Evolutionary conservation across 768 basidiomycete genomes (phyloP), one percentile per base, ranked within the genome.

Genomic region (Lentinula boryana): DNA sequence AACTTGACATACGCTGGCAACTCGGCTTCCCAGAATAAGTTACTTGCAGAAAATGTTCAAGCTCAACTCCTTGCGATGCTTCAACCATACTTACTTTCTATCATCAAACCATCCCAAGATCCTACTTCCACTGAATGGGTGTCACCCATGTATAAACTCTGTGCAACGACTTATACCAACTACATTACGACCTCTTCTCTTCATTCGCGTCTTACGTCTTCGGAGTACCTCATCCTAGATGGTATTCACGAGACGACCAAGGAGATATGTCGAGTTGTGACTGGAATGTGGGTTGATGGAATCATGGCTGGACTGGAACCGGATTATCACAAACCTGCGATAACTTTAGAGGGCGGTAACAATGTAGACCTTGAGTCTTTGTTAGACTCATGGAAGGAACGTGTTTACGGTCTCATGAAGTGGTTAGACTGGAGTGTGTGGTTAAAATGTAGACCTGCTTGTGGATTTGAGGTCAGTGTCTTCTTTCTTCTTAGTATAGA

Each of bases 141-240:
- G 10, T 46, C 65, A 0, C 72, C 73, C 3, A 66, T 75, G 0
- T 76, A 69, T 63, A 61, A 70, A 57, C 58, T 66, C 8, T 78
- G 77, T 48, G 65, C 74, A 2, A 69, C 68, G 0, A 67, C 75
- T 3, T 75, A 76, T 63, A 72, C 72, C 2, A 57, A 60, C 16
- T 68, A 69, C 52, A 64, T 75, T 15, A 56, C 36, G 6, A 58
- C 31, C 40, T 53, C 27, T 36, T 49, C 32, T 0, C 53, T 68
- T 50, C 49, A 60, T 31, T 16, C 41, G n/a, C 54, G 33, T 7
- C 63, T 66, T 5, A 67, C 68, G 16, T 5, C 60, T 15, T 63
- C 66, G 36, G 68, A 68, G 49, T 16, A 46, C 3, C 63, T 67
- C 13, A 58, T 68, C 16, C 62, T 68, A 16, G 31, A 43, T n/a